phyloP scores from a whole-genome alignment of 2,329 filamentous ascomycete species.

The Diaporthe capsici region DNA sequence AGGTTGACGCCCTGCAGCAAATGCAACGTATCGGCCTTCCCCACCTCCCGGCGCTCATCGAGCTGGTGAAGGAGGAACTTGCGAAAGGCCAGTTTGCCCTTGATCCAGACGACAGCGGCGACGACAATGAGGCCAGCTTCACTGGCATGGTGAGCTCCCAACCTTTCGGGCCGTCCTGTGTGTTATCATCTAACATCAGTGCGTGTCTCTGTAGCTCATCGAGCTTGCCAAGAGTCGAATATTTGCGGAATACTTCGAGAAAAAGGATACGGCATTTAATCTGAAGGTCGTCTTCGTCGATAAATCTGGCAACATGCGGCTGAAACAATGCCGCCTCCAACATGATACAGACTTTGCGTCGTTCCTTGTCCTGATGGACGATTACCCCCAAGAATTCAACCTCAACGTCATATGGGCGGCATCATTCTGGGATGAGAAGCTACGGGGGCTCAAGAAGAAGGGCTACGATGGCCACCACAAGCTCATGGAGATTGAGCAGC shows the following conservation, averaged over 20 bases:
- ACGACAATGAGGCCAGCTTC: background rate
- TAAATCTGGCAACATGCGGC: background rate
- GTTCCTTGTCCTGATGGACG: constrained; percentile 8
- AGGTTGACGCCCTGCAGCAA: background rate
- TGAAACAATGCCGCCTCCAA: background rate
- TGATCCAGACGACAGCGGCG: background rate
- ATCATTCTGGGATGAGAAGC: background rate
- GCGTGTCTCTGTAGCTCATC: background rate
- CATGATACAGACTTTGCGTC: constrained; percentile 1
- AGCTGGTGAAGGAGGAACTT: background rate
- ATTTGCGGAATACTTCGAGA: background rate
- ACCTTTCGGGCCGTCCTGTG: background rate
- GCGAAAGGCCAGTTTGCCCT: background rate
- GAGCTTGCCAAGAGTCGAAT: constrained; percentile 6
- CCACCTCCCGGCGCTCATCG: background rate
- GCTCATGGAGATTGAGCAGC: background rate
- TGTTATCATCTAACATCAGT: background rate
- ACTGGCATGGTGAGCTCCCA: constrained; percentile 7
- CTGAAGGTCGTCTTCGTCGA: constrained; percentile 11
- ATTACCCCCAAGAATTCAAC: background rate
- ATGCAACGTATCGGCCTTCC: background rate
- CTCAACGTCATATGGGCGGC: background rate
- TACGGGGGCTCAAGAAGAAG: background rate
- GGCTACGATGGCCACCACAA: constrained; percentile 1
- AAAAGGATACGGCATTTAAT: background rate